A percentile compares a stretch with the other conserved stretches of the same genome.
phyloP scores from a whole-genome alignment of 1,284 basidiomycete genomes.

The Wolfiporia cocos region DNA sequence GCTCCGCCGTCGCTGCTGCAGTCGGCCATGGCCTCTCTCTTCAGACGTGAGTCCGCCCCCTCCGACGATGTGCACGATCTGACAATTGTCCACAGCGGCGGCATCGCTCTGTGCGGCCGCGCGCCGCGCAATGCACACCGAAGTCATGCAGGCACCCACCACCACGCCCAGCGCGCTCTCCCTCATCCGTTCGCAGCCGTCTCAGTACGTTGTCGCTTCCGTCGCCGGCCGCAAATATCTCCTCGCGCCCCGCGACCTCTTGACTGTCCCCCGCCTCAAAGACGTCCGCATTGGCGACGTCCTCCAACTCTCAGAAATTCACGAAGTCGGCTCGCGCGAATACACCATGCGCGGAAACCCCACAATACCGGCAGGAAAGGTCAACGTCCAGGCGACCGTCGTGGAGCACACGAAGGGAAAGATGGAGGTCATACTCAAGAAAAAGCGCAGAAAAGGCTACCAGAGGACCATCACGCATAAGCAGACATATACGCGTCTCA shows the following conservation, averaged over 20 bases:
- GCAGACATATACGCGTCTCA: constrained; percentile 88
- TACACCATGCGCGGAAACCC: constrained; percentile 84
- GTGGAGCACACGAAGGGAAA: constrained; percentile 94
- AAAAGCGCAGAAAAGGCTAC: constrained; percentile 97
- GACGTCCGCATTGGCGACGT: constrained; percentile 82
- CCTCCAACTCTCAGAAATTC: constrained; percentile 79
- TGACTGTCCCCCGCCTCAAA: constrained; percentile 87
- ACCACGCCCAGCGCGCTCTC: constrained; percentile 48
- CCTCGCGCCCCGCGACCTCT: constrained; percentile 82
- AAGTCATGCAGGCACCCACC: constrained; percentile 17
- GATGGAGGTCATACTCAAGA: constrained; percentile 90
- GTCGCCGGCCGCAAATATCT: constrained; percentile 87
- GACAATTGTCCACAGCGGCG: constrained; percentile 5
- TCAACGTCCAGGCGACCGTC: constrained; percentile 83
- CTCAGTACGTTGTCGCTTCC: constrained; percentile 88
- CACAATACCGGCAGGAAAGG: constrained; percentile 48
- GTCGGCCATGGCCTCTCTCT: constrained; percentile 24
- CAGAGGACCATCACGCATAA: constrained; percentile 81
- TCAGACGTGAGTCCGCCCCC: constrained; percentile 22
- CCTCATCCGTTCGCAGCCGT: constrained; percentile 73
- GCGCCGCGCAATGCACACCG: constrained; percentile 26
- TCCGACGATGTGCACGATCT: constrained; percentile 1
- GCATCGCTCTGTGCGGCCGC: constrained; percentile 20
- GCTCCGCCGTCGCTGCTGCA: constrained; percentile 14
- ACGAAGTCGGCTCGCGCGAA: constrained; percentile 93